Base-by-base conservation (phyloP, 768 basidiomycete genomes). In the Calvatia gigantea region DNA sequence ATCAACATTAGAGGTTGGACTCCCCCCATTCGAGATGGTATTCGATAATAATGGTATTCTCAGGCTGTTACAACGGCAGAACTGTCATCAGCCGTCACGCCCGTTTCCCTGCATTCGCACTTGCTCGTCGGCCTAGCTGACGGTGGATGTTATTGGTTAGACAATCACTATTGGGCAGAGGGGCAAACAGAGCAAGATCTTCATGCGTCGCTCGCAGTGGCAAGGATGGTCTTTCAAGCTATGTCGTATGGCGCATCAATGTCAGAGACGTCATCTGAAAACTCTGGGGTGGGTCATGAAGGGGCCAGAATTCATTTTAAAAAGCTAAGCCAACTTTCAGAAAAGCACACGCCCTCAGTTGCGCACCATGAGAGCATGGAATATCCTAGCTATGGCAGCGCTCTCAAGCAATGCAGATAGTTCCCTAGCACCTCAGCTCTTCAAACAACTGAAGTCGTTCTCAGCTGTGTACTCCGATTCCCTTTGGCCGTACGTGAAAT, bases 311-410 rank as follows among this genome's bases (percentile, higher is more conserved):
- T 15, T 56, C 33, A 43, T 33, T 0, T 51, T 50, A 29, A 62
- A 65, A 21, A 12, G 17, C 41, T 11, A 21, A 49, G 61, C 57
- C 39, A 33, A 50, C 51, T 39, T 4, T 43, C 15, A 49, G 54
- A 41, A 19, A 32, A 23, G 39, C 6, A 42, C 29, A 39, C 50
- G 32, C n/a, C n/a, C 52, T 51, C 25, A 56, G 45, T 21, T 51
- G 46, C 67, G 77, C 23, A 69, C 70, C 32, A 70, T 87, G 2
- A 80, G 84, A 14, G 72, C 80, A 2, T 91, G 89, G 89, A 88
- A 86, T 62, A 66, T 86, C 31, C 64, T 91, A 17, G 67, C 78
- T 0, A 67, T 89, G 15, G 75, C 79, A 1, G 81, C 81, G 0
- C 68, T 90, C 33, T 67, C 75, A 58, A 75, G 73, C 56, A 63